Evolutionary conservation across 331 rosid genomes (phyloP).

Genomic region (Erythrophleum ivorense): DNA sequence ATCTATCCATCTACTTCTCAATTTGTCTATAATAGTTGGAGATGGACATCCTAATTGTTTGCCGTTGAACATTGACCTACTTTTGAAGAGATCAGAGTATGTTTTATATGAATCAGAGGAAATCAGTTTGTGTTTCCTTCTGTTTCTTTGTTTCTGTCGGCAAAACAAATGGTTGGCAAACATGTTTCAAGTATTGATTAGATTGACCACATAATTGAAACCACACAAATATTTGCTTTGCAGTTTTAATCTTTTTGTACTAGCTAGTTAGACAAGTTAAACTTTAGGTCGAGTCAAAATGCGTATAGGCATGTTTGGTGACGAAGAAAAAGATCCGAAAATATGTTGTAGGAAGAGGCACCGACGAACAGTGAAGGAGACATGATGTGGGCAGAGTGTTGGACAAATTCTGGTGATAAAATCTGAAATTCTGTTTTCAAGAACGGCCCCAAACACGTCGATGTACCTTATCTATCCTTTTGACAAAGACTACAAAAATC

Average conservation of each 20-base stretch:
- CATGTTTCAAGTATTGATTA: neutral
- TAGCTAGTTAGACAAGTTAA: neutral
- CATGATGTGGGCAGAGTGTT: constrained; percentile 38
- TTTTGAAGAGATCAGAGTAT: constrained; percentile 37
- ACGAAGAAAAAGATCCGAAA: too few relatives aligned
- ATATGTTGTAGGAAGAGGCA: constrained; percentile 34
- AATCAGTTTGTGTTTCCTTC: constrained; percentile 1
- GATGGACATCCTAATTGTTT: constrained; percentile 21
- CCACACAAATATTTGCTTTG: neutral
- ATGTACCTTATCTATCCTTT: neutral
- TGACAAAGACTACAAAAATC: constrained; percentile 15
- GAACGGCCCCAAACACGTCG: constrained; percentile 33
- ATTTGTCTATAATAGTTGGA: constrained; percentile 10
- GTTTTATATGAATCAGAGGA: neutral
- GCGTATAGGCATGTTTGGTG: neutral
- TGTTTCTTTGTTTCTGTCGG: neutral
- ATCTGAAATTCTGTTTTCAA: constrained; percentile 11
- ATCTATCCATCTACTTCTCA: neutral
- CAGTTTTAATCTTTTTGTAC: neutral
- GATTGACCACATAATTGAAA: neutral
- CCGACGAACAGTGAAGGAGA: constrained; percentile 54
- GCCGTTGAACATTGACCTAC: constrained; percentile 55
- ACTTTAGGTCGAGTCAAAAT: too few relatives aligned
- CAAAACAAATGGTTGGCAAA: neutral
- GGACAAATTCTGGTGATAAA: constrained; percentile 46